Evolutionary conservation across 2,329 filamentous ascomycete species (phyloP), one percentile per base, ranked within the genome.

Genomic region (Cadophora sp.): DNA sequence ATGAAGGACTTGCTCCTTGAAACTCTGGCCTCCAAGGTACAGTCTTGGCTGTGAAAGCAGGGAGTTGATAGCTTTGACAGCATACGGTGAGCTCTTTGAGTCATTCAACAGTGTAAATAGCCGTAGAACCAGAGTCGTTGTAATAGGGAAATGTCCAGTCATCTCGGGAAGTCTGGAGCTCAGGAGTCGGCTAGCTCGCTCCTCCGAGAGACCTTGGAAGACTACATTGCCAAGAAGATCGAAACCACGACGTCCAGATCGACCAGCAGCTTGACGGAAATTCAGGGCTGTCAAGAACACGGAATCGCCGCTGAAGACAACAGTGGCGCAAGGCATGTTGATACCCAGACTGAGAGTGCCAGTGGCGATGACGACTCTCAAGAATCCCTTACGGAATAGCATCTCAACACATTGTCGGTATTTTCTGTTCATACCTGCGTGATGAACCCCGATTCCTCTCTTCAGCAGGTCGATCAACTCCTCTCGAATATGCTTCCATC

Each of bases 261-360:
- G 89, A 78, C 92, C 91, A 65, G 91, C 87, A 8, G 87, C 90
- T 76, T 95, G 92, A 9, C 90, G 86, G 77, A 91, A 95, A 76
- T 92, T 93, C 61, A 94, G 84, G 0, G 91, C 87, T 0, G 90
- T 93, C 51, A 95, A 79, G 74, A 86, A 93, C 2, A 91, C 82
- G 0, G 89, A 92, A 75, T 94, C 91, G 0, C 90, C 91, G 18
- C 83, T 84, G 76, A 95, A 95, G 1, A 93, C 87, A 0, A 94
- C 91, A 0, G 91, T 95, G 76, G 92, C 92, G 76, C 91, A 94
- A 11, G 92, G 92, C 89, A 93, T 92, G 73, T 93, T 95, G 80
- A 95, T 91, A 80, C 92, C 92, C 5, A 94, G 81, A 1, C 90
- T 89, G 24, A 94, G 83, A 0, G 91, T 94, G 0, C 91, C 91